Base-by-base conservation (phyloP, 805 yeast species). In the Candida lessepsii region DNA sequence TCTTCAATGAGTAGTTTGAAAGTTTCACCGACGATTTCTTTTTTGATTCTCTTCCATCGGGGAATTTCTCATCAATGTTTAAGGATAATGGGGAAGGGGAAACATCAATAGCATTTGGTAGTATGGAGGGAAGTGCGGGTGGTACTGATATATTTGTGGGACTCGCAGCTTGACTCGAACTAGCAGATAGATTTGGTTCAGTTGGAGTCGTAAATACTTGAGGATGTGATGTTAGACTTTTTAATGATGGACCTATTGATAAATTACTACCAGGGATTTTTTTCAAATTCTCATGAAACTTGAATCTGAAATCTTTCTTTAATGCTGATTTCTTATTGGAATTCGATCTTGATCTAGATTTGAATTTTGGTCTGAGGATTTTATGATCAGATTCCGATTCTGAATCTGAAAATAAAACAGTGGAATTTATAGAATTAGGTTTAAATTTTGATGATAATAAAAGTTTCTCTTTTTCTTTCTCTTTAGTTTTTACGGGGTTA, bases 361-460 rank as follows among this genome's bases (percentile, higher is more conserved):
- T 44, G 27, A 13, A 44, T 33, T 15, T 37, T 14, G 49, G 40
- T 23, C 24, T 31, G 9, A 38, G 39, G 37, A 23, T 32, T 39
- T 29, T 42, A 15, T 9, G 46, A 29, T 63, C 69, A 10, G 54
- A 45, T 40, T 65, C 70, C 8, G 63, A 61, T 28, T 65, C 71
- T 27, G 65, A 70, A 45, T 66, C 71, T 19, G 70, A 61, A 8
- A 61, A 39, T 11, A 63, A 35, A 6, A 58, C 63, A 16, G 50
- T 53, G 14, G 44, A 26, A 24, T 31, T 38, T 14, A 41, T 21
- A 19, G 10, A 27, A 18, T 29, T 37, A 6, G 35, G 15, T 29
- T 43, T 46, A 3, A 37, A 31, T 33, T 40, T 39, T 2, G 44
- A 32, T 21, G 35, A 28, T 24, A 24, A 9, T 20, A 17, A 9